Evolutionary conservation across 2,329 filamentous ascomycete genomes (phyloP).

Genomic region (Aspergillus sp.): DNA sequence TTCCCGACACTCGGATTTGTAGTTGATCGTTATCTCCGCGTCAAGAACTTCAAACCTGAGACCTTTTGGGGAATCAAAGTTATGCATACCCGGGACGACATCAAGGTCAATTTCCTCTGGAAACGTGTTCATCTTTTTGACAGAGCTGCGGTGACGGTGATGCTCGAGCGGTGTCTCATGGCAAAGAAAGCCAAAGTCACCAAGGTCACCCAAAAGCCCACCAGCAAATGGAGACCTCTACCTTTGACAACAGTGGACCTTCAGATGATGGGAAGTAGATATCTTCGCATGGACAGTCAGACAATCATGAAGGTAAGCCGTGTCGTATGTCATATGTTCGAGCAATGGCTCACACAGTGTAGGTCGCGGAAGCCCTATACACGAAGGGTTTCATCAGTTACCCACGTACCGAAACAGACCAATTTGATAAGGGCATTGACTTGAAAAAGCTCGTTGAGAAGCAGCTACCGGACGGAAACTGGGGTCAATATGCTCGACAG

Average conservation of each 20-base stretch:
- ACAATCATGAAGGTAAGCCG: conserved; percentile 72
- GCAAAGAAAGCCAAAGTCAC: conserved; percentile 77
- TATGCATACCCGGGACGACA: conserved; percentile 72
- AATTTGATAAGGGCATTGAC: conserved; percentile 89
- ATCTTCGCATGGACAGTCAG: conserved; percentile 87
- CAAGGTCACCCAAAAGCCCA: conserved; percentile 86
- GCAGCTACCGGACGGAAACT: conserved; percentile 72
- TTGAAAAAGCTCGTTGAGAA: conserved; percentile 77
- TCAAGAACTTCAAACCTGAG: conserved; percentile 91
- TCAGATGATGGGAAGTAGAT: conserved; percentile 89
- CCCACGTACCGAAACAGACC: conserved; percentile 93
- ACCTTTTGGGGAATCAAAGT: conserved; percentile 91
- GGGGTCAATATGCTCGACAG: conserved; percentile 78
- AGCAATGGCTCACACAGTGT: conserved; percentile 4
- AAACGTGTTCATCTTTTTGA: conserved; percentile 82
- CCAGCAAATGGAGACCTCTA: conserved; percentile 89
- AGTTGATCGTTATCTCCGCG: conserved; percentile 91
- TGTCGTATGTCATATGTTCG: neutral
- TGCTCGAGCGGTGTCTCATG: conserved; percentile 81
- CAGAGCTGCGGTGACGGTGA: conserved; percentile 72
- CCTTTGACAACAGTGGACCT: conserved; percentile 94
- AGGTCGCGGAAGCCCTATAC: conserved; percentile 79
- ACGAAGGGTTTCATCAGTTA: conserved; percentile 97
- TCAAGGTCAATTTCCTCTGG: conserved; percentile 84
- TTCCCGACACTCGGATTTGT: conserved; percentile 97